Evolutionary conservation across 257 asterid species (phyloP).

Genomic region (Scutellaria minor): DNA sequence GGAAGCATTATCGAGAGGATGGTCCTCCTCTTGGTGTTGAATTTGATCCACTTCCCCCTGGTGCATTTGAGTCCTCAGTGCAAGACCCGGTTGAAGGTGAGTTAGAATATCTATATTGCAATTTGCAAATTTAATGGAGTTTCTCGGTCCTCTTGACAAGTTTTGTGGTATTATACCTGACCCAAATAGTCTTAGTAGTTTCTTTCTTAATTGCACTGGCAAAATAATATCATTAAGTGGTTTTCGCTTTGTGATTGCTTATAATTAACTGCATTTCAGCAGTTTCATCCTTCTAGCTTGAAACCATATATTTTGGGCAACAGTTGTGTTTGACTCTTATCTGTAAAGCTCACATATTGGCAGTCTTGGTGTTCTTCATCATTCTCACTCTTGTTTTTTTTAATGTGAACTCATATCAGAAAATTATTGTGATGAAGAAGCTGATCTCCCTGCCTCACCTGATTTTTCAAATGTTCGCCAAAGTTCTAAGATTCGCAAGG

Average conservation of each 20-base stretch:
- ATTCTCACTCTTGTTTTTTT: constrained; percentile 18
- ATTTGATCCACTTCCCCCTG: constrained; percentile 85
- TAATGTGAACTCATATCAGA: constrained; percentile 46
- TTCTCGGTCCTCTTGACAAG: neutral
- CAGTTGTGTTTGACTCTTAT: constrained; percentile 1
- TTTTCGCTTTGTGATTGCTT: constrained; percentile 13
- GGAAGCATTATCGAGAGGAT: constrained; percentile 69
- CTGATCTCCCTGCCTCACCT: constrained; percentile 50
- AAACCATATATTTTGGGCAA: constrained; percentile 15
- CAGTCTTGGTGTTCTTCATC: constrained; percentile 15
- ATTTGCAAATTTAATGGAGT: neutral
- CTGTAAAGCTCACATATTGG: neutral
- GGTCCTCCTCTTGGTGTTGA: constrained; percentile 94
- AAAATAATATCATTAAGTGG: constrained; percentile 23
- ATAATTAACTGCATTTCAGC: constrained; percentile 5
- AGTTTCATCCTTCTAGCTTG: constrained; percentile 5
- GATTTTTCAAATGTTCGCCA: constrained; percentile 50
- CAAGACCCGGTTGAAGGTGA: constrained; percentile 58
- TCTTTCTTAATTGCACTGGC: constrained; percentile 17
- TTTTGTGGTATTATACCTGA: constrained; percentile 9
- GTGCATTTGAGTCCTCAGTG: constrained; percentile 66
- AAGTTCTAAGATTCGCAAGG: constrained; percentile 51
- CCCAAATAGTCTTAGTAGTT: neutral
- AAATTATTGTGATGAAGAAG: constrained; percentile 54
- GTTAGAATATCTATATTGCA: constrained; percentile 49